Evolutionary conservation across 2,329 filamentous ascomycete genomes (phyloP), one percentile per base, ranked within the genome.

Genomic region (Sclerotinia spermophila): DNA sequence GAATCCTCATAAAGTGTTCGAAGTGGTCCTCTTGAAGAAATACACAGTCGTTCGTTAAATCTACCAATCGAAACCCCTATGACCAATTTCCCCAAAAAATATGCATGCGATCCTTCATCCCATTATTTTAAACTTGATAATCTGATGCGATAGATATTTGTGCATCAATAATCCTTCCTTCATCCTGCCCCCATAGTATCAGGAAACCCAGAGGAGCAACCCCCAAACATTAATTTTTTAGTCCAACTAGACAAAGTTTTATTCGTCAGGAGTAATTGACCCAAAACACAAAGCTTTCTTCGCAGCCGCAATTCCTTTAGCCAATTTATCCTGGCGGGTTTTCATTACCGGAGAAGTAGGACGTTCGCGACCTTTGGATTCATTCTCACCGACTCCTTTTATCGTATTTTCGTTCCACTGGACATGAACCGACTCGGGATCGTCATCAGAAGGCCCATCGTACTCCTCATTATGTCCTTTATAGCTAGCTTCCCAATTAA

Each of bases 131-230:
- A 7, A 19, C 10, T 27, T 10, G 2, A 10, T 44, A 30, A 19
- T 5, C 4, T 21, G 38, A 30, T 24, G 1, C 11, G 17, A 19
- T 1, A 19, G 10, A 1, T 11, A 5, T 61, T 11, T 3, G 13
- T 42, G 8, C n/a, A 19, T 21, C 1, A 61, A 30, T 5, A 61
- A 1, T 13, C 27, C 5, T 44, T 0, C 1, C 2, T 19, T 1
- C 17, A 27, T 2, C 4, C 1, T 13, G 0, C 0, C 8, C 7
- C 10, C n/a, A n/a, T n/a, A n/a, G n/a, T n/a, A n/a, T n/a, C n/a
- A n/a, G n/a, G n/a, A n/a, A n/a, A n/a, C 10, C 38, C 0, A 19
- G 24, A 27, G 5, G 8, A 0, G 15, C 27, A 11, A 3, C 38
- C 24, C 8, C 13, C 15, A 8, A 45, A 2, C 4, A 3, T 24